phyloP scores from a whole-genome alignment of 768 basidiomycete species.

The Collybia mongolica region DNA sequence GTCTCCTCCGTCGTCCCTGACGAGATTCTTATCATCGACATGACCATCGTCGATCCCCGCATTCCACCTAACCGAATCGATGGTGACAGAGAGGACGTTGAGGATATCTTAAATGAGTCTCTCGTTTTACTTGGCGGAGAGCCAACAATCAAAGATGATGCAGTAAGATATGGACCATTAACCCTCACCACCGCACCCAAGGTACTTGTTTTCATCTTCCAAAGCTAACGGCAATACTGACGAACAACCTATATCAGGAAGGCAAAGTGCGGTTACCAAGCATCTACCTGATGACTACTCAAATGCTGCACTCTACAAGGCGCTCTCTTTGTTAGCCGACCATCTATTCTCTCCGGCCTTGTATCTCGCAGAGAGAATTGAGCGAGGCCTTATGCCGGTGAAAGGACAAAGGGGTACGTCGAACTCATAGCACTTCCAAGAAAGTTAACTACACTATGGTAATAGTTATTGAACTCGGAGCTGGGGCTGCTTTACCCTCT shows the following conservation, averaged over 20 bases:
- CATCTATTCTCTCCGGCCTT: constrained; percentile 72
- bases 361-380: constrained; percentile 64
- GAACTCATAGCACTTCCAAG: not conserved
- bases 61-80: too few species aligned
- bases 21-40: too few species aligned
- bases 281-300: constrained; percentile 4
- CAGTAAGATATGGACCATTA: constrained; percentile 54
- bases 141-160: constrained; percentile 37
- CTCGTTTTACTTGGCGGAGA: constrained; percentile 50
- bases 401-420: constrained; percentile 38
- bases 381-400: constrained; percentile 48
- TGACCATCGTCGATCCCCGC: too few species aligned
- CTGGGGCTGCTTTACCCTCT: constrained; percentile 68
- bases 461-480: constrained; percentile 69
- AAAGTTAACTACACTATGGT: not conserved
- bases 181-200: constrained; percentile 56
- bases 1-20: too few species aligned
- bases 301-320: constrained; percentile 34
- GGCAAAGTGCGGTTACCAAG: constrained; percentile 47
- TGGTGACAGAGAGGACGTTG: constrained; percentile 21
- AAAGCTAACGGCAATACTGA: too few species aligned
- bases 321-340: constrained; percentile 70
- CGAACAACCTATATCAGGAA: constrained; percentile 33
- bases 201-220: constrained; percentile 29
- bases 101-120: constrained; percentile 55